Base-by-base conservation (phyloP, 169 alveolate species). In the Plasmodium gallinaceum region DNA sequence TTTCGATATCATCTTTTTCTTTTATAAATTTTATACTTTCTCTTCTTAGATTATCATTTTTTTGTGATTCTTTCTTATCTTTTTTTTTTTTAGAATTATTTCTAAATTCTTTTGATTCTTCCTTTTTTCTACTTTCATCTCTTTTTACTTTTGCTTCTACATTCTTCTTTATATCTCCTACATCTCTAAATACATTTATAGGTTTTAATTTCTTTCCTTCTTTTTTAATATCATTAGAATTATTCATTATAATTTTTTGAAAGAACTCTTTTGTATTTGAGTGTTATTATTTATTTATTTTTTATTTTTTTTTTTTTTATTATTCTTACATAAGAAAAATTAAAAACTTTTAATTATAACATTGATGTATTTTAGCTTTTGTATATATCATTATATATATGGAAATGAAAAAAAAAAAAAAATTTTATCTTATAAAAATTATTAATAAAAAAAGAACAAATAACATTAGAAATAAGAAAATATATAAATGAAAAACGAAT, bases 181-280 rank as follows among this genome's bases (percentile, higher is more conserved):
- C 32, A 8, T 37, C 39, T 32, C 39, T 39, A 16, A 70, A 16
- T 46, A 14, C 10, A 43, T 24, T 68, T 20, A 26, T 22, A 8
- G 43, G 20, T 24, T 43, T 51, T 68, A 57, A 14, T 68, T 68
- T 68, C 4, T 68, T 68, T 57, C 20, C 75, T 70, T 39, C 37
- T 26, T 22, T 39, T 9, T 51, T n/a, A 14, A 58, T 70, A 32
- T 51, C 83, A 70, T 43, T 51, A 14, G 18, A 39, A 39, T 39
- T 24, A 58, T 70, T 70, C 83, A 70, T 70, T 57, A 70, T 70
- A 70, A 9, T 48, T 48, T 48, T 48, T 57, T 57, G 20, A 57
- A 9, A 20, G 8, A 20, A 20, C 26, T 57, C n/a, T 69, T 54
- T 43, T 16, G 37, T 10, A 26, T 48, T 48, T 32, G 39, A 32